Base-by-base conservation (phyloP, 2,329 filamentous ascomycete species). In the Domatiomyces catenatus region DNA sequence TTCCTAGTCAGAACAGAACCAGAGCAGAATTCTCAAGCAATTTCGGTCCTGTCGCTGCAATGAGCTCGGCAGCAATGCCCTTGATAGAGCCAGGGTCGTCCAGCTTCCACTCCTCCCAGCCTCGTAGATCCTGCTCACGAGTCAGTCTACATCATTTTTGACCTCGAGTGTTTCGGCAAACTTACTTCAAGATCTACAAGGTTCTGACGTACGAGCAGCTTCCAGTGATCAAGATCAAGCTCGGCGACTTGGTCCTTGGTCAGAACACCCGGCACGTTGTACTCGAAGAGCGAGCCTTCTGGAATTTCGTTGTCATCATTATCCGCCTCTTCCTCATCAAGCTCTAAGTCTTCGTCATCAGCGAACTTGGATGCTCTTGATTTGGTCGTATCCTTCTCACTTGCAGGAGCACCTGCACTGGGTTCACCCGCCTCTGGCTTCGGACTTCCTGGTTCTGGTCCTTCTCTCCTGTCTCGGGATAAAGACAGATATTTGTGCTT, bases 231-330 rank as follows among this genome's bases (percentile, higher is more conserved):
- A 5, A 74, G 56, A 50, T 71, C 64, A 20, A 73, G 50, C n/a
- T 61, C 52, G 48, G 66, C 50, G 2, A 73, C 62, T 54, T 74
- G 62, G 4, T 67, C 60, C 36, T 68, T 54, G 2, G 67, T 69
- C 54, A 74, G 51, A 8, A 69, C 63, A 3, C 71, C 71, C 1
- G 71, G 71, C 65, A 72, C 71, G 28, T 66, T 59, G 44, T 71
- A 60, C 43, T 66, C 64, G 47, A 74, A 74, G 18, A 73, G 60
- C 3, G 70, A 71, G 28, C 53, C 57, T 28, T 51, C 50, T 6
- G 57, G 52, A 24, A 57, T 56, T 49, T 57, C 52, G 10, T 66
- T 62, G 7, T 70, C 63, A 46, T 69, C 65, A 46, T 69, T 66
- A 44, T 69, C 63, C 46, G 55, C 56, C 8, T 50, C 48, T 18